Evolutionary conservation across 2,329 filamentous ascomycete species (phyloP).

Genomic region (Ceratocystis variospora): DNA sequence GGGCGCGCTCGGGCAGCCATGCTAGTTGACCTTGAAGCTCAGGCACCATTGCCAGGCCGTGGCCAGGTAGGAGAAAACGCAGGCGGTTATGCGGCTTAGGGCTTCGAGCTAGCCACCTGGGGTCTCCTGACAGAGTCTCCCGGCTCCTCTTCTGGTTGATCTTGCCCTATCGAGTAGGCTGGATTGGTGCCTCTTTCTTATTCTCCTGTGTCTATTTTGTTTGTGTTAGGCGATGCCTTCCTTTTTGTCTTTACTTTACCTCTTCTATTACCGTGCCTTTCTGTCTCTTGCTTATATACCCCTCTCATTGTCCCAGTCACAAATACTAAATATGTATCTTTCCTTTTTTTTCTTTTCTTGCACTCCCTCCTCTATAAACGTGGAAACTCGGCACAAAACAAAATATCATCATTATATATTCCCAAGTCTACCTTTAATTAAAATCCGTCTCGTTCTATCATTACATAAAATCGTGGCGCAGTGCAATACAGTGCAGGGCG

Average conservation of each 20-base stretch:
- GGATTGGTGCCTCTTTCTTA: not conserved
- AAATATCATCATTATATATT: not conserved
- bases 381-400: not conserved
- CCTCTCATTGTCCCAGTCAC: not conserved
- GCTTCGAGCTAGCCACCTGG: not conserved
- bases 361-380: no score
- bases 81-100: not conserved
- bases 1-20: not conserved
- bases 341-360: no score
- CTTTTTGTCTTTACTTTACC: not conserved
- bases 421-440: not conserved
- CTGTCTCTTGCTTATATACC: conserved; percentile 8
- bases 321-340: not conserved
- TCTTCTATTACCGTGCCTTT: not conserved
- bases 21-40: conserved; percentile 1
- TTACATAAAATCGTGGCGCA: not conserved
- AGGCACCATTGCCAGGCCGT: not conserved
- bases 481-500: not conserved
- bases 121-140: not conserved
- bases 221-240: not conserved
- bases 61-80: not conserved
- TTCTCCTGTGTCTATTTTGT: not conserved
- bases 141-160: not conserved
- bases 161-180: not conserved
- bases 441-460: not conserved